Evolutionary conservation across 148 eudicot genomes (phyloP).

Genomic region (Chenopodium formosanum): DNA sequence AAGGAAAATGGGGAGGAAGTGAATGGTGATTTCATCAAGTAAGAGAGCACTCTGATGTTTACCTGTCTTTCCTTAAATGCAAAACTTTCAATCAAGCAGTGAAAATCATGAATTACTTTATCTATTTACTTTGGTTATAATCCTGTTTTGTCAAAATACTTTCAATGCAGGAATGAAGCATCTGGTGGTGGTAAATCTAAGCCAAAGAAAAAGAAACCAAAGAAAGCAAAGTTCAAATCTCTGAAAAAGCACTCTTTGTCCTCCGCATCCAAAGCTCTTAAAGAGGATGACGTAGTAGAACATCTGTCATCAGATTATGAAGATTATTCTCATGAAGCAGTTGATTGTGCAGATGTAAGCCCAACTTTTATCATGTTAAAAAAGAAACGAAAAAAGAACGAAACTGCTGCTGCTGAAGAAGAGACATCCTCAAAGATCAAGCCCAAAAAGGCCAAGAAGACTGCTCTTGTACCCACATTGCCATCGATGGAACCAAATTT

Average conservation of each 20-base stretch:
- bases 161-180: constrained; percentile 46
- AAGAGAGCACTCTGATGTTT: constrained; percentile 16
- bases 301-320: constrained; percentile 48
- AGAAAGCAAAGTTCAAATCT: constrained; percentile 90
- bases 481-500: constrained; percentile 34
- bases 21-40: constrained; percentile 50
- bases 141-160: constrained; percentile 14
- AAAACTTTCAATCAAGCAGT: background rate
- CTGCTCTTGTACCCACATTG: constrained; percentile 36
- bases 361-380: constrained; percentile 33
- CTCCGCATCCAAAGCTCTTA: constrained; percentile 40
- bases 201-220: constrained; percentile 76
- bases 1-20: constrained; percentile 50
- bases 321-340: constrained; percentile 40
- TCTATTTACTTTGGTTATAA: constrained; percentile 3
- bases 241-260: constrained; percentile 71
- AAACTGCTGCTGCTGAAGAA: constrained; percentile 42
- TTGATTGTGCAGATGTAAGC: constrained; percentile 36
- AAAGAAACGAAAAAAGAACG: constrained; percentile 64
- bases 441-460: constrained; percentile 65
- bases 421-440: constrained; percentile 40
- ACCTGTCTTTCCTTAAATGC: no score
- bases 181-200: constrained; percentile 49
- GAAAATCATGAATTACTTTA: background rate
- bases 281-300: constrained; percentile 50